Conservation (phyloP, 306 rosid genomes). For the Castanea sativa region DNA sequence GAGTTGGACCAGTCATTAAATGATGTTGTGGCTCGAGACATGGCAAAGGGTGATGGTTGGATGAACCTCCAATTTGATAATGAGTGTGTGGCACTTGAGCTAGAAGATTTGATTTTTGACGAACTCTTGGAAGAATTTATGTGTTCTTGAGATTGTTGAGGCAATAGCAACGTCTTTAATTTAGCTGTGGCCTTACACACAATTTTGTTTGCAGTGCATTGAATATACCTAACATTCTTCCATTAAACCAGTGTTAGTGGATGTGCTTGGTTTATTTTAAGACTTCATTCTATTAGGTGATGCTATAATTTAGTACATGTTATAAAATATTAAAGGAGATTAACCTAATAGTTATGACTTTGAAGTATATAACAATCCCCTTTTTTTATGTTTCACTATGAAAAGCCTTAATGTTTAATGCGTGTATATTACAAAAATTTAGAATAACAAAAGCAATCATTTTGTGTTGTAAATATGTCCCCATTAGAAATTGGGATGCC, state of each 20-base stretch:
- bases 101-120: slow-evolving; percentile 70
- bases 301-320: no score
- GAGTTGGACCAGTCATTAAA: slow-evolving; percentile 77
- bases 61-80: slow-evolving; percentile 69
- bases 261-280: no score
- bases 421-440: no score
- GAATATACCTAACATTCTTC: not conserved
- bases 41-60: slow-evolving; percentile 59
- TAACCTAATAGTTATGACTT: no score
- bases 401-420: no score
- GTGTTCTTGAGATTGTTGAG: slow-evolving; percentile 23
- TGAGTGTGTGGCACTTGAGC: slow-evolving; percentile 65
- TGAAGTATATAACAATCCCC: no score
- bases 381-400: no score
- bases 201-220: slow-evolving; percentile 1
- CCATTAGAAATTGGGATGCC: no score
- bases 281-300: no score
- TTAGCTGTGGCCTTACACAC: not conserved
- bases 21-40: slow-evolving; percentile 66
- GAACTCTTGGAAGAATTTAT: slow-evolving; percentile 74
- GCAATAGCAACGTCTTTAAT: not conserved
- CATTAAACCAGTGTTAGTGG: not conserved
- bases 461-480: no score
- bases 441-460: no score
- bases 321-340: no score